Conservation (phyloP, 208 protist species). For the Leishmania martiniquensis region DNA sequence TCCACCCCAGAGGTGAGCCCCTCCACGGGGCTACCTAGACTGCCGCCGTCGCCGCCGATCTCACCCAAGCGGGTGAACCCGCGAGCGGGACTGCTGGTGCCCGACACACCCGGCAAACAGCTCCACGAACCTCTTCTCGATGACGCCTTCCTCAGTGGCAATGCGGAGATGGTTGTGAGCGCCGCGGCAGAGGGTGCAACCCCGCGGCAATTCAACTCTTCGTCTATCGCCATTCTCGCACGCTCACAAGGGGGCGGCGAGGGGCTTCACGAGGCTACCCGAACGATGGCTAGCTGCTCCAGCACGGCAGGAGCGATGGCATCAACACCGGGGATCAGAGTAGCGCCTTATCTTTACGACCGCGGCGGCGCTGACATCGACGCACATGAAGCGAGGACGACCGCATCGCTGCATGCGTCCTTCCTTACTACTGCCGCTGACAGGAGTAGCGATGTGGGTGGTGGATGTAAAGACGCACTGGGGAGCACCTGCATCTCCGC, state of each 20-base stretch:
- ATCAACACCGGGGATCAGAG: not conserved
- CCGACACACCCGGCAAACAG: not conserved
- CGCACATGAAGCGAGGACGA: not conserved
- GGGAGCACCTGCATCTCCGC: not conserved
- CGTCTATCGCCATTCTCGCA: not conserved
- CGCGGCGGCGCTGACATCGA: not conserved
- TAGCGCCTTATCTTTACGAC: not conserved
- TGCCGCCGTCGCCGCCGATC: not conserved
- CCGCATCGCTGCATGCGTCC: not conserved
- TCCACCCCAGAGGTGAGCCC: not conserved
- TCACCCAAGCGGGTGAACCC: not conserved
- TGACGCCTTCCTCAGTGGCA: not conserved
- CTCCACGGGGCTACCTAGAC: not conserved
- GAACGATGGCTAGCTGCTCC: not conserved
- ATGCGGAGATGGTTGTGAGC: not conserved
- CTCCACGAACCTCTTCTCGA: too few species aligned
- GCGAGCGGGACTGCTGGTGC: not conserved
- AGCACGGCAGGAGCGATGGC: not conserved
- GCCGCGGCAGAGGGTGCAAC: not conserved
- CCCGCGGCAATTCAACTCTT: not conserved
- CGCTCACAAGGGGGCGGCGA: not conserved
- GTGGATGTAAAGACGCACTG: not conserved
- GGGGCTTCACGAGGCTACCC: not conserved
- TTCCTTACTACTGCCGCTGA: not conserved
- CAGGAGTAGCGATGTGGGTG: not conserved